A percentile compares a stretch with the other conserved stretches of the same genome.
These are phyloP conservation scores for Emericellopsis atlantica DNA, from an alignment of 2,329 filamentous ascomycete species.

Conservation along the genomic window DNA sequence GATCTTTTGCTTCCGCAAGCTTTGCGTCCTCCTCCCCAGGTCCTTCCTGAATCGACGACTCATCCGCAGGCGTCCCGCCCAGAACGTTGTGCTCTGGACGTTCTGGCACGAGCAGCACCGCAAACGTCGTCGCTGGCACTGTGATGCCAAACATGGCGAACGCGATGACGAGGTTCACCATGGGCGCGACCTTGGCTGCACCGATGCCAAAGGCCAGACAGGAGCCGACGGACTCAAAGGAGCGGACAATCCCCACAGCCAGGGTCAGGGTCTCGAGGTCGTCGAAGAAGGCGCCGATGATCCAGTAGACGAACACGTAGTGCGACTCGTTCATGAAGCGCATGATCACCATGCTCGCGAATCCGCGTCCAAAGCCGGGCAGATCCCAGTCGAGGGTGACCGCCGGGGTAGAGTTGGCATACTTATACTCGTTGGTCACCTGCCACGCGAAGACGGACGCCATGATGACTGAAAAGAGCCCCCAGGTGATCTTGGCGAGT, in stretches of 20 bases:
- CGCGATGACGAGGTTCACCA: conserved; percentile 33
- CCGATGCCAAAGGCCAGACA: conserved; percentile 33
- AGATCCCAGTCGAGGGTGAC: conserved; percentile 31
- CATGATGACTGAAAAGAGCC: conserved; percentile 26
- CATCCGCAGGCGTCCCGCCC: too few species aligned
- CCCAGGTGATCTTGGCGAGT: conserved; percentile 28
- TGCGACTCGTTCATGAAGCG: conserved; percentile 36
- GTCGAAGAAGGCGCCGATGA: conserved; percentile 29
- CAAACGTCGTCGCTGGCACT: conserved; percentile 21
- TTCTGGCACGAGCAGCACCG: conserved; percentile 23
- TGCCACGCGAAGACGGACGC: conserved; percentile 32
- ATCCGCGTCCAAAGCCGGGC: conserved; percentile 29
- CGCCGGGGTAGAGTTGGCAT: conserved; percentile 19
- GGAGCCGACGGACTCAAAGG: conserved; percentile 34
- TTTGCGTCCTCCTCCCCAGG: too few species aligned
- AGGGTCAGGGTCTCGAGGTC: conserved; percentile 37
- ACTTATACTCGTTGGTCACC: conserved; percentile 31
- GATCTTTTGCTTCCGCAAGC: too few species aligned
- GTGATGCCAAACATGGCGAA: conserved; percentile 32
- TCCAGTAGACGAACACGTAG: conserved; percentile 21
- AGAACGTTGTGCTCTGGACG: conserved; percentile 7
- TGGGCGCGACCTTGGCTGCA: conserved; percentile 28
- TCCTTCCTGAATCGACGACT: too few species aligned
- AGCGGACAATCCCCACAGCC: conserved; percentile 31
- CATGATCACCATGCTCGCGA: conserved; percentile 23